Percentiles rank a stretch among this genome's conserved stretches.
phyloP scores from a whole-genome alignment of 2,329 filamentous ascomycete species.

The Ophiocordyceps camponoti-saundersi region DNA sequence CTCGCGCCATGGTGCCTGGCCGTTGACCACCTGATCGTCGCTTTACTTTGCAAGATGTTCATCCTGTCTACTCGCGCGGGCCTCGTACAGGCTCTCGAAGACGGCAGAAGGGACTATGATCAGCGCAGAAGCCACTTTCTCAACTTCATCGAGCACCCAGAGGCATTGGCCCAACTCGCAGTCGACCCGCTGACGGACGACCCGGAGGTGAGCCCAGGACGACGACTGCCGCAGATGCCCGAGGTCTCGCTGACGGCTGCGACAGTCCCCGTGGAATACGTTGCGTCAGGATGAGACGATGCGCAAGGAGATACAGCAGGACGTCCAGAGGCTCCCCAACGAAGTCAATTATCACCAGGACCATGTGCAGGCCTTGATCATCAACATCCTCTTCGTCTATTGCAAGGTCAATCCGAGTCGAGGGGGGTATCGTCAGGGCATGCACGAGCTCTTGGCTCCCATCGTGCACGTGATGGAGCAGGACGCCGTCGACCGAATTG shows the following conservation, averaged over 20 bases:
- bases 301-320: conserved; percentile 79
- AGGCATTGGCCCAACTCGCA: conserved; percentile 53
- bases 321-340: conserved; percentile 86
- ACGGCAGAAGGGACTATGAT: conserved; percentile 58
- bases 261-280: conserved; percentile 78
- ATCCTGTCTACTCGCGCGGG: conserved; percentile 54
- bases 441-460: conserved; percentile 91
- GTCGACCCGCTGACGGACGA: conserved; percentile 81
- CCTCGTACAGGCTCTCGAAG: conserved; percentile 52
- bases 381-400: conserved; percentile 86
- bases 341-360: conserved; percentile 77
- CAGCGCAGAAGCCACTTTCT: conserved; percentile 59
- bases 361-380: conserved; percentile 59
- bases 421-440: conserved; percentile 89
- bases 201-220: conserved; percentile 23
- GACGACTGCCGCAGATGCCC: background rate
- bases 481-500: conserved; percentile 50
- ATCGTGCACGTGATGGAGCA: conserved; percentile 70
- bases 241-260: background rate
- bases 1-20: background rate
- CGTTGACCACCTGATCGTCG: conserved; percentile 3
- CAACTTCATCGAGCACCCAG: conserved; percentile 68
- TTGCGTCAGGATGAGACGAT: conserved; percentile 70
- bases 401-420: conserved; percentile 79
- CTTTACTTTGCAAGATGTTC: conserved; percentile 41